phyloP scores from a whole-genome alignment of 2,329 filamentous ascomycete species.

The Arthrinium phaeospermum region DNA sequence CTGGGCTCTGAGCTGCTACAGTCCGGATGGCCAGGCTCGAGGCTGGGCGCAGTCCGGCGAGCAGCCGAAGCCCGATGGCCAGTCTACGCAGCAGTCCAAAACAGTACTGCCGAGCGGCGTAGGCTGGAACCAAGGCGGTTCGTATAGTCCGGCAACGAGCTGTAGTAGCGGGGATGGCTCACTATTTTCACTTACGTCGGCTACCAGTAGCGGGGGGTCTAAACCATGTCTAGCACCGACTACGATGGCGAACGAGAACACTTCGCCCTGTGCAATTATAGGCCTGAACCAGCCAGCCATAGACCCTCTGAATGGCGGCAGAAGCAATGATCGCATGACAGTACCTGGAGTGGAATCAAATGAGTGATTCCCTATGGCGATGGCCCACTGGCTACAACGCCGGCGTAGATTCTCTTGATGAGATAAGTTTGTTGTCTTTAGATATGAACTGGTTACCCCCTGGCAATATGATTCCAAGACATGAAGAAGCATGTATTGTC shows the following conservation, averaged over 20 bases:
- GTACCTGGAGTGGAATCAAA: not conserved
- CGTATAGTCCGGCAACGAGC: too few species aligned
- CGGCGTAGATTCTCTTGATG: not conserved
- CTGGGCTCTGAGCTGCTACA: slow-evolving; percentile 53
- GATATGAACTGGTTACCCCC: not conserved
- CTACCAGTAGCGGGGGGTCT: not conserved
- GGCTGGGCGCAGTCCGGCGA: not conserved
- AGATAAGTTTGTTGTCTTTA: not conserved
- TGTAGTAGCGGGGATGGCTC: not conserved
- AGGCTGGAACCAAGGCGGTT: not conserved
- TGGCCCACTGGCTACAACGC: not conserved
- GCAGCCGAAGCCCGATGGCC: not conserved
- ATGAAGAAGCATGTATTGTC: not conserved
- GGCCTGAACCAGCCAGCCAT: not conserved
- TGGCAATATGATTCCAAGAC: not conserved
- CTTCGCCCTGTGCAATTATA: not conserved
- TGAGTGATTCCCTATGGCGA: not conserved
- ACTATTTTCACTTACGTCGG: not conserved
- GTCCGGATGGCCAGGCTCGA: slow-evolving; percentile 39
- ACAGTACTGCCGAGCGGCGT: not conserved
- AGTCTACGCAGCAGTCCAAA: slow-evolving; percentile 4
- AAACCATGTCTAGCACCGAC: not conserved
- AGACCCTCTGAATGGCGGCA: not conserved
- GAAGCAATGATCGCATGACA: not conserved
- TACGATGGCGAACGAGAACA: not conserved